Evolutionary conservation across 495 filamentous ascomycete species (phyloP), one percentile per base, ranked within the genome.

Genomic region (Polyplosphaeria fusca): DNA sequence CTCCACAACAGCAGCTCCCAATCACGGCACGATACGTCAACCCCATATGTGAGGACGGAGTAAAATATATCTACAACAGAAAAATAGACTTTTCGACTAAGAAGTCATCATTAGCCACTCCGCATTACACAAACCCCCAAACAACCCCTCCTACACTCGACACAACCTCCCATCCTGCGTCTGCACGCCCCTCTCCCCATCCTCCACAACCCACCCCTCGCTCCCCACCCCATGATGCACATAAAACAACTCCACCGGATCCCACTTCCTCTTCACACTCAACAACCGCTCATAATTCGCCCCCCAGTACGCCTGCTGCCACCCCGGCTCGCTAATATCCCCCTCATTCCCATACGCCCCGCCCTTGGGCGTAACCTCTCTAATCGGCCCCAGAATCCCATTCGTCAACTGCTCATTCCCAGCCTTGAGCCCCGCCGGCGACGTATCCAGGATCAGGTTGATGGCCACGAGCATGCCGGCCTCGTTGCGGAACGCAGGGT

Each of bases 341-440:
- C 46, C 61, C 40, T 66, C 63, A 32, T 63, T 63, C 13, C 38
- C 40, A 35, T 66, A 66, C 13, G 63, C 43, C 5, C 63, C 63
- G 11, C 43, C 41, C 35, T 27, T 45, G 3, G 59, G 59, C 2
- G 53, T 52, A 9, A 61, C 5, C 16, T 52, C 39, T 7, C 48
- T 35, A 14, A 52, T 4, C 7, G 55, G 55, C 30, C 40, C 53
- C 3, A 57, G 41, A 14, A 57, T 40, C 16, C 11, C 25, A 26
- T 57, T 48, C 5, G 53, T 57, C 5, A 57, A 28, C 28, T 47
- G 27, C 4, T n/a, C 20, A n/a, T 24, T 57, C 3, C 23, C 45
- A 9, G 30, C 45, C n/a, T 16, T 28, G 30, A 57, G 22, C 7
- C 28, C 25, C 2, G 28, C 45, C 5, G 45, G 44, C 5, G 18